Base-by-base conservation (phyloP, 2,329 filamentous ascomycete species). In the Penicillium sp. region DNA sequence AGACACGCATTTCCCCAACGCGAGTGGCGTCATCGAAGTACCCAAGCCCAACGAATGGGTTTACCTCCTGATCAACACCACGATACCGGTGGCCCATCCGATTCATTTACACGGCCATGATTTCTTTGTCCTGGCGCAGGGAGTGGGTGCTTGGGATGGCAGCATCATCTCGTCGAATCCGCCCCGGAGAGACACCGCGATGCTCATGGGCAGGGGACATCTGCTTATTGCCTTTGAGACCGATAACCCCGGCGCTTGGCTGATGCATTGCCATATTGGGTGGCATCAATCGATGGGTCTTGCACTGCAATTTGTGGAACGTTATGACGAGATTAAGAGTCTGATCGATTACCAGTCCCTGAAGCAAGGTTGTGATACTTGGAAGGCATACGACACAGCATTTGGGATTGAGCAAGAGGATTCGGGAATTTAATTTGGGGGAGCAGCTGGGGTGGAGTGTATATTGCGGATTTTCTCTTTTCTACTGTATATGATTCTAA, bases 201-300 rank as follows among this genome's bases (percentile, higher is more conserved):
- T 68, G 59, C 50, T 71, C 17, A 59, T 59, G 2, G 52, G 53
- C 1, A 52, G 45, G 32, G 68, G 68, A 1, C 69, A 63, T 53
- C 43, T 72, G 28, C 62, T 67, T 7, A 33, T 72, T 13, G 68
- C 68, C 13, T 70, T 69, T 46, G 50, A 59, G 40, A 64, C 60
- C 17, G 63, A 71, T 41, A 72, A 72, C 43, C 67, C 68, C 1
- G 69, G 69, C 4, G 59, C 66, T 2, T 72, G 69, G 68, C 49
- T 69, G 10, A 54, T 68, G 51, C 67, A 71, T 43, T 70, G 67
- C 39, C 67, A 70, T 51, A 68, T 70, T 40, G 64, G 50, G 11
- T 59, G 51, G 46, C 57, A 61, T 44, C 39, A 49, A 2, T 28
- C 36, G 7, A 43, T 50, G 15, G 57, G 58, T 1, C 36, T 60